phyloP scores from a whole-genome alignment of 495 filamentous ascomycete species.

The Penicillium nucicola region DNA sequence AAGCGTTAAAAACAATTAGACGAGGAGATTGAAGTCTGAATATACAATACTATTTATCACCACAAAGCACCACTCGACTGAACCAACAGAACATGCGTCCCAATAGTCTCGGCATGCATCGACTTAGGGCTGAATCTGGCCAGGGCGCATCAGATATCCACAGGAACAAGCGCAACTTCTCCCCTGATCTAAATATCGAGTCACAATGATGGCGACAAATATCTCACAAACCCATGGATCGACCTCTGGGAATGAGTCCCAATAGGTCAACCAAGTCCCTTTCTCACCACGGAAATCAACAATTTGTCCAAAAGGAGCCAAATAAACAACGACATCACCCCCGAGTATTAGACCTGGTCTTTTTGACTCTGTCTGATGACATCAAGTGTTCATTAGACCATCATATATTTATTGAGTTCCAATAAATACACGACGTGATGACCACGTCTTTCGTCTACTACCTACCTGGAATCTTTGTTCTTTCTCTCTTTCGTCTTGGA shows the following conservation, averaged over 20 bases:
- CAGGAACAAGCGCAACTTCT: neutral
- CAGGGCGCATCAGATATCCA: constrained; percentile 21
- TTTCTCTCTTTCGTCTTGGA: neutral
- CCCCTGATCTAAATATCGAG: constrained; percentile 6
- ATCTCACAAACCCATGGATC: constrained; percentile 1
- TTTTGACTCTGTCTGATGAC: constrained; percentile 13
- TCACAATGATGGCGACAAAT: constrained; percentile 21
- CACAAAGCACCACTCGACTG: neutral
- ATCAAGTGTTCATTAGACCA: constrained; percentile 21
- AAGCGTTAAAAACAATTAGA: no score
- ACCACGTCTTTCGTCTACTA: neutral
- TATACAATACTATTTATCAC: no score
- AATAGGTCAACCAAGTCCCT: constrained; percentile 9
- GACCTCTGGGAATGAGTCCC: constrained; percentile 13
- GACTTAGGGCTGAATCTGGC: neutral
- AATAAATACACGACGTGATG: constrained; percentile 19
- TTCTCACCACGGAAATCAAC: constrained; percentile 7
- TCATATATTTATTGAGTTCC: constrained; percentile 6
- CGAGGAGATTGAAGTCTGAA: no score
- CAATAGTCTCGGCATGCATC: no score
- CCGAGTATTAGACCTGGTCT: constrained; percentile 2
- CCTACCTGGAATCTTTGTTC: neutral
- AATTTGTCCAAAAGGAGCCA: neutral
- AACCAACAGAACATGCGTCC: no score
- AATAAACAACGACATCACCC: constrained; percentile 1